Evolutionary conservation across 768 basidiomycete genomes (phyloP).

Genomic region (Boletus rufocinnamomeus): DNA sequence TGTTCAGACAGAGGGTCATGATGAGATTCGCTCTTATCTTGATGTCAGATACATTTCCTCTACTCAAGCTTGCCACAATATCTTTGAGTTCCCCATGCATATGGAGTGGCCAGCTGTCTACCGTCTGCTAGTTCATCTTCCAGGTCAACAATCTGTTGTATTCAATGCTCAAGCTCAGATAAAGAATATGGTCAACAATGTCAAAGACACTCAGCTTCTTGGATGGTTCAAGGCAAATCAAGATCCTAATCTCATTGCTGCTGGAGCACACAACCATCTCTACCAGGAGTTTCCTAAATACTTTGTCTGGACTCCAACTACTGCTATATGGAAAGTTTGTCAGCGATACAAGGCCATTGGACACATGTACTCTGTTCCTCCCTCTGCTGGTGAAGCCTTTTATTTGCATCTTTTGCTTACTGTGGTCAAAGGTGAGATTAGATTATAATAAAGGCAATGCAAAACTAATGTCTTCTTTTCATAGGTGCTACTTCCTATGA

Average conservation of each 20-base stretch:
- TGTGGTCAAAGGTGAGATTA: constrained; percentile 27
- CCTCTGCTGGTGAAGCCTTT: constrained; percentile 38
- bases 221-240: too few species aligned
- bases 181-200: too few species aligned
- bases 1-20: too few species aligned
- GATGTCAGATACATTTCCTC: too few species aligned
- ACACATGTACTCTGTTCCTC: constrained; percentile 15
- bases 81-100: too few species aligned
- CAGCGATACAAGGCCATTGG: constrained; percentile 24
- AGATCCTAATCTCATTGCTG: background rate
- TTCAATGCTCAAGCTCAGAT: background rate
- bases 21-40: too few species aligned
- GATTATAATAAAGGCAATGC: too few species aligned
- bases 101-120: background rate
- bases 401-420: constrained; percentile 44
- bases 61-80: too few species aligned
- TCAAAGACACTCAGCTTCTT: too few species aligned
- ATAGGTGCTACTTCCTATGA: too few species aligned
- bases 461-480: too few species aligned
- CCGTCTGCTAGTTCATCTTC: background rate
- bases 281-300: constrained; percentile 39
- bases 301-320: constrained; percentile 30
- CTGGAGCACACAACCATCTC: constrained; percentile 18
- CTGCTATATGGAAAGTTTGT: constrained; percentile 31
- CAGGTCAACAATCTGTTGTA: background rate